Evolutionary conservation across 1,284 basidiomycete species (phyloP), one percentile per base, ranked within the genome.

Genomic region (Malassezia vespertilionis): DNA sequence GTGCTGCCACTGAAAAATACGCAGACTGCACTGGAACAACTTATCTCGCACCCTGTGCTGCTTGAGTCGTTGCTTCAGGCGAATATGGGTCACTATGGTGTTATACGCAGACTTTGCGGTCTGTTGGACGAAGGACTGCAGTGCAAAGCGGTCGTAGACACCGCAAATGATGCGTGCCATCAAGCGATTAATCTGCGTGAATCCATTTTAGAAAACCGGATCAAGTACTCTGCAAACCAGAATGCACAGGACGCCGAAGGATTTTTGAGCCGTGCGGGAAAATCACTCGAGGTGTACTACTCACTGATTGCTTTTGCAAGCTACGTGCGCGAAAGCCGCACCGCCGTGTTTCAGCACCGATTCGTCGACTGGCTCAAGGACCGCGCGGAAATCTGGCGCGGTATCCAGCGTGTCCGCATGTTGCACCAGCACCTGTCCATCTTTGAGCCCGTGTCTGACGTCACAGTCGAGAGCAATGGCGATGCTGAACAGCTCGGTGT

Each of bases 241-340:
- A 56, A 63, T 33, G 60, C 58, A 28, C 52, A 47, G 3, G 48
- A 58, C 27, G 53, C 59, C 12, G 33, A 56, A 2, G 33, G 41
- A n/a, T 58, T 59, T 20, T 56, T 70, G 36, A 49, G 58, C 23
- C 60, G 58, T 28, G 67, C 67, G 7, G 55, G 54, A 33, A 64
- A 63, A 41, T 57, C 75, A 4, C 72, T 79, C 20, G 77, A 79
- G 56, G 76, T 76, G 55, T 79, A 79, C 68, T 95, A 93, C 74
- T 96, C 96, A 74, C 80, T 91, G 53, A 85, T 97, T 51, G 85
- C 86, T 0, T 97, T 96, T 65, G 83, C 89, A 2, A 86, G 82
- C 53, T 99, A 87, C 61, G 82, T 93, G 7, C 85, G 89, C 43
- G 77, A 78, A 14, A 74, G 74, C 53, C 75, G 80, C 26, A 77